Evolutionary conservation across 2,329 filamentous ascomycete species (phyloP).

Genomic region (Dothistroma septosporum): DNA sequence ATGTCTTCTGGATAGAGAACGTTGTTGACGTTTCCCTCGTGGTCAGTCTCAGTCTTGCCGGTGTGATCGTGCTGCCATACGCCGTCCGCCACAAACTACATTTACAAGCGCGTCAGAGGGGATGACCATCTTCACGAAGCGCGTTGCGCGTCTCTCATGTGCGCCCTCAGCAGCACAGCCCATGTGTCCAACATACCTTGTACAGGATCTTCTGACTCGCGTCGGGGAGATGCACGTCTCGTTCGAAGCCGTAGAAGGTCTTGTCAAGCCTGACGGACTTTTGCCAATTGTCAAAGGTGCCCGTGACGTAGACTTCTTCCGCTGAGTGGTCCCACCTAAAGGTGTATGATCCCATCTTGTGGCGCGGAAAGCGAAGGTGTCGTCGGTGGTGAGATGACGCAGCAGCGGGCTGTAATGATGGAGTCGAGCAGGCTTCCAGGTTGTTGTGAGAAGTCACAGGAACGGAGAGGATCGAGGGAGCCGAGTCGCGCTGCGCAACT

Average conservation of each 20-base stretch:
- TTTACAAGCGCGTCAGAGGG: constrained; percentile 7
- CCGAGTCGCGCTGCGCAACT: neutral
- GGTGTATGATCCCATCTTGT: constrained; percentile 3
- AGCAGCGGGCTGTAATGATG: neutral
- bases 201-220: constrained; percentile 72
- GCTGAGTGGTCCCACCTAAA: constrained; percentile 55
- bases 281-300: constrained; percentile 91
- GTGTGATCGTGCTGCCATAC: constrained; percentile 80
- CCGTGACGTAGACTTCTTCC: constrained; percentile 87
- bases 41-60: constrained; percentile 77
- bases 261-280: constrained; percentile 81
- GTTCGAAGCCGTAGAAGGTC: constrained; percentile 68
- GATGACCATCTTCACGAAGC: neutral
- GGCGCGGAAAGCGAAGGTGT: neutral
- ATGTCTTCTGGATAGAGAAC: constrained; percentile 75
- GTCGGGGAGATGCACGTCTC: constrained; percentile 69
- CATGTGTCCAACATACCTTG: constrained; percentile 63
- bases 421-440: neutral
- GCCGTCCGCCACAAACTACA: constrained; percentile 90
- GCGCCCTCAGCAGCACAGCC: neutral
- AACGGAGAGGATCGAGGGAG: neutral
- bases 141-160: constrained; percentile 1
- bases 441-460: neutral
- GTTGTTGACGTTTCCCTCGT: constrained; percentile 86
- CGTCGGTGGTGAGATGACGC: neutral